Evolutionary conservation across 331 rosid species (phyloP).

Genomic region (Rosa hybrid): DNA sequence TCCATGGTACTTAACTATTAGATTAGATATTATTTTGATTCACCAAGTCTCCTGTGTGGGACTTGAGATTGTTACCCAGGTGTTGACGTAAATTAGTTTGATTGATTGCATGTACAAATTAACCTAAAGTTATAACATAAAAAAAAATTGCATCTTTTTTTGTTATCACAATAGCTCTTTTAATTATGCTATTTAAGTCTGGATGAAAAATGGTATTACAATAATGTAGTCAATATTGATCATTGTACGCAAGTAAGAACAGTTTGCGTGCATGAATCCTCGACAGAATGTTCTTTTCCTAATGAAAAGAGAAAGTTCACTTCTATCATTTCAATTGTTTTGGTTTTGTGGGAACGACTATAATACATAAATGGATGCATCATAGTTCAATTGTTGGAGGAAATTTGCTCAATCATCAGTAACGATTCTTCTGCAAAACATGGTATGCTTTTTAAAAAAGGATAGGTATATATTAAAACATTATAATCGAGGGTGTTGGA

Average conservation of each 20-base stretch:
- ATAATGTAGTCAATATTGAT: not conserved
- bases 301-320: not conserved
- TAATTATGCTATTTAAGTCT: too few species aligned
- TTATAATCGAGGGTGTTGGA: too few species aligned
- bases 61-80: not conserved
- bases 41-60: too few species aligned
- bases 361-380: not conserved
- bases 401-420: not conserved
- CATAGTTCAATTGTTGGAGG: not conserved
- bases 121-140: too few species aligned
- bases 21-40: too few species aligned
- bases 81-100: not conserved
- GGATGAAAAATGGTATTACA: too few species aligned
- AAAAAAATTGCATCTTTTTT: too few species aligned
- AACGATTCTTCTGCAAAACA: not conserved
- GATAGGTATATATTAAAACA: too few species aligned
- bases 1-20: not conserved
- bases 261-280: not conserved
- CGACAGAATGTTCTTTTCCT: not conserved
- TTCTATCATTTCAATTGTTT: not conserved
- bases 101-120: not conserved
- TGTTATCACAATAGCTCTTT: too few species aligned
- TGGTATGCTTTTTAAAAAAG: not conserved
- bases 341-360: not conserved
- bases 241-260: not conserved